Evolutionary conservation across 345 rosid species (phyloP), one percentile per base, ranked within the genome.

Genomic region (Nasturtium officinale): DNA sequence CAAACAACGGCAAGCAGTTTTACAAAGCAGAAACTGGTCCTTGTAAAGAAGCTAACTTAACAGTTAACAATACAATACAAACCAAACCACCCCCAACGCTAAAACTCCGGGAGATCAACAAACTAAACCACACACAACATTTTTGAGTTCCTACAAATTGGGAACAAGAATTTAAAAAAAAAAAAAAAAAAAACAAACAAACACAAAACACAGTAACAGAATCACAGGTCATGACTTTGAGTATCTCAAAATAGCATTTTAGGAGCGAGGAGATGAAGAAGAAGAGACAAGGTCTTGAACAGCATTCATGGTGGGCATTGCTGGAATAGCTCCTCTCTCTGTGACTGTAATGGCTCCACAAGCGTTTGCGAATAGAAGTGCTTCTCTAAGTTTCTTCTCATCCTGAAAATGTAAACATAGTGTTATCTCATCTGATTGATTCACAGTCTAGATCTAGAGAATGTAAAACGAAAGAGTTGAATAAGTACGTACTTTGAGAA

Each of bases 291-390:
- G 84, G 5, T 86, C 69, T 53, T 77, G 83, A 71, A 87, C 97
- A 9, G 89, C 89, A 61, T 83, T 65, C 81, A 77, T 89, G 18
- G 95, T 83, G 15, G 99, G 99, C 57, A 96, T 77, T 0, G 96
- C 90, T 10, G 99, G 99, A 78, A 96, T 96, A 0, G 99, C 99
- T 51, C 99, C 99, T 78, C 95, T 85, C 82, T 85, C 88, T 33
- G 88, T 96, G 33, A 90, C 99, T 0, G 98, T 87, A 56, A 83
- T 78, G 15, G 97, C 97, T 6, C 96, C 99, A 40, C 98, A 92
- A 32, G 84, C 97, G 59, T 96, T 96, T 11, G 95, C 97, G 10
- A 92, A 96, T 0, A 69, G 56, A 54, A 96, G 90, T 11, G 95
- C 95, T 60, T 89, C 86, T 66, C 91, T 82, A 70, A 96, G 77